Evolutionary conservation across 2,329 filamentous ascomycete species (phyloP), one percentile per base, ranked within the genome.

Genomic region (Calonectria ilicicola): DNA sequence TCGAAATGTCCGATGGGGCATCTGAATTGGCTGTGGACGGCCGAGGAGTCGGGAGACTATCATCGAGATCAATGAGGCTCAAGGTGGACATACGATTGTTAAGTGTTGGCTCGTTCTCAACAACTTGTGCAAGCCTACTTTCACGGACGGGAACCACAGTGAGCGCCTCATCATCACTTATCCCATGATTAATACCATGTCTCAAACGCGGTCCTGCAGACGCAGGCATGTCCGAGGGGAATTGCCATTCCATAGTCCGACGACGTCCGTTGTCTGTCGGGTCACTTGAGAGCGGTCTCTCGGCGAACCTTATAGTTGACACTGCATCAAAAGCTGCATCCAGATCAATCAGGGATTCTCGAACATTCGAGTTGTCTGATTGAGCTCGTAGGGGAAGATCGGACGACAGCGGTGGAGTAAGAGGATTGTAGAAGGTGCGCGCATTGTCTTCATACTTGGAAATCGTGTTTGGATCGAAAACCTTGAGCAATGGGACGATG

Each of bases 401-500:
- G 0, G 90, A 91, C 29, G 77, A 70, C 1, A 81, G 81, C 0
- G 84, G 82, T 2, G 84, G 84, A 23, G 86, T 83, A 0, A 82
- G 83, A 40, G 83, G 84, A n/a, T 89, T 89, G 76, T 93, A 93
- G 77, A 92, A 92, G 46, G 85, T 85, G 32, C 89, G 85, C 21
- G 90, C 91, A 73, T 93, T 92, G 70, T 93, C 91, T 27, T 91
- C 87, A 74, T 93, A 93, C 70, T 88, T 91, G 2, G 90, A 90
- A 40, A 91, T 88, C 0, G 91, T 92, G 78, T 92, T 91, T 7
- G 91, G 91, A 72, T 93, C 91, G 77, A 93, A 93, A 0, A 93
- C 85, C 74, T 92, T 92, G 75, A 92, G 91, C 5, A 93, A 81
- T 0, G 91, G 91, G 12, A 86, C 90, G 73, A 88, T 89, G 73